Conservation (phyloP, 768 basidiomycete genomes). For the Leccinum arenicola region DNA sequence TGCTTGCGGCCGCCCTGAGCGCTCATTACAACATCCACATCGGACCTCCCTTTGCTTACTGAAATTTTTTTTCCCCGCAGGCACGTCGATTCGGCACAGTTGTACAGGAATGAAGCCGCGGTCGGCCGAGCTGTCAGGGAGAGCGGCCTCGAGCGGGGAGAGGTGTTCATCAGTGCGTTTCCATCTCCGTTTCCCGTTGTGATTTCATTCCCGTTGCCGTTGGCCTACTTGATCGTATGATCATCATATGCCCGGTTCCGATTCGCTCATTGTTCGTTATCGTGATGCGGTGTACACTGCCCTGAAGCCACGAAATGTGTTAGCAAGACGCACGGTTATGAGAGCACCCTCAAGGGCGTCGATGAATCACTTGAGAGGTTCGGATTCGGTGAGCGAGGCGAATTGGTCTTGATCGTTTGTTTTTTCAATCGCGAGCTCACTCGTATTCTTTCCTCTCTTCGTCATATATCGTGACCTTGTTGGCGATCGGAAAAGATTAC, state of each 20-base stretch:
- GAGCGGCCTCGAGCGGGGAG: slow-evolving; percentile 50
- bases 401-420: not conserved
- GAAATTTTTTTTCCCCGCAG: slow-evolving; percentile 34
- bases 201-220: not conserved
- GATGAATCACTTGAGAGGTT: slow-evolving; percentile 58
- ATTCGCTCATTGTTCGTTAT: not conserved
- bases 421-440: not conserved
- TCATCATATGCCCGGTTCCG: too few relatives aligned
- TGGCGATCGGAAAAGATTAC: slow-evolving; percentile 41
- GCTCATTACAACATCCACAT: not conserved
- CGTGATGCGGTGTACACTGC: not conserved
- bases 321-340: slow-evolving; percentile 60
- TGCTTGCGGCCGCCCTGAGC: slow-evolving; percentile 28
- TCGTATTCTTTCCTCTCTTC: not conserved
- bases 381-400: slow-evolving; percentile 46
- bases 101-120: slow-evolving; percentile 61
- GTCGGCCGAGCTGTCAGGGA: slow-evolving; percentile 60
- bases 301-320: slow-evolving; percentile 59
- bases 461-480: not conserved
- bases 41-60: not conserved
- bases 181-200: not conserved
- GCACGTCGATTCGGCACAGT: slow-evolving; percentile 72
- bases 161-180: slow-evolving; percentile 67
- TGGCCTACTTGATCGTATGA: too few relatives aligned
- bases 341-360: slow-evolving; percentile 54